phyloP scores from a whole-genome alignment of 2,329 filamentous ascomycete genomes.

The Exserohilum turcica region DNA sequence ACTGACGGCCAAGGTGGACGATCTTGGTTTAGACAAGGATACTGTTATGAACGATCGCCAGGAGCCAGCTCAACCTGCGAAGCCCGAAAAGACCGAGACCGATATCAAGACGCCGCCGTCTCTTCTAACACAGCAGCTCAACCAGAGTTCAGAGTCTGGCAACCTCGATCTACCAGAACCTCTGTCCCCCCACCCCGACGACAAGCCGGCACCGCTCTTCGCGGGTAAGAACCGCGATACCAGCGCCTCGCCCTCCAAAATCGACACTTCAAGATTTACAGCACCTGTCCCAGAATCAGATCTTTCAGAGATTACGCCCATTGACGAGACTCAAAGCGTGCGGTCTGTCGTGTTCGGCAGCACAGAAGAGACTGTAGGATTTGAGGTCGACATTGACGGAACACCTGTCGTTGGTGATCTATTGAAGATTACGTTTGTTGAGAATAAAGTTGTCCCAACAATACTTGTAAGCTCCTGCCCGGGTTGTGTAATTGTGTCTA shows the following conservation, averaged over 20 bases:
- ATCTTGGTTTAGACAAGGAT: constrained; percentile 65
- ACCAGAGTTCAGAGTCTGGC: constrained; percentile 36
- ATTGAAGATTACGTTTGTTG: constrained; percentile 94
- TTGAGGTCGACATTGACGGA: constrained; percentile 65
- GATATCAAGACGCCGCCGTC: constrained; percentile 45
- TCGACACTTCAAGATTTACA: constrained; percentile 38
- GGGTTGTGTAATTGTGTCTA: constrained; percentile 1
- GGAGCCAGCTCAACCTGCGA: constrained; percentile 23
- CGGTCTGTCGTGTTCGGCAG: constrained; percentile 45
- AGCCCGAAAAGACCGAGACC: constrained; percentile 29
- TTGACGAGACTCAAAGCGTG: constrained; percentile 43
- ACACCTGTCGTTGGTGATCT: constrained; percentile 89
- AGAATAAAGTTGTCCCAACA: constrained; percentile 90
- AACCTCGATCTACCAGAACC: constrained; percentile 31
- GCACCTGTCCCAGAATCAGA: constrained; percentile 35
- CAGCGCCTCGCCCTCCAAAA: constrained; percentile 35
- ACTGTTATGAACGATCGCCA: constrained; percentile 54
- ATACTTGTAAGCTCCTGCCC: constrained; percentile 74
- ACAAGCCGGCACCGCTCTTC: constrained; percentile 71
- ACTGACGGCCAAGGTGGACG: constrained; percentile 60
- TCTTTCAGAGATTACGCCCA: constrained; percentile 44
- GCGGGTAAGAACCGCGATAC: constrained; percentile 47
- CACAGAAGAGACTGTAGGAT: constrained; percentile 46
- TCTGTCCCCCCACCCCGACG: constrained; percentile 65
- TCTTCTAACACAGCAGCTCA: constrained; percentile 51